phyloP scores from a whole-genome alignment of 257 asterid species.

The Striga asiatica region DNA sequence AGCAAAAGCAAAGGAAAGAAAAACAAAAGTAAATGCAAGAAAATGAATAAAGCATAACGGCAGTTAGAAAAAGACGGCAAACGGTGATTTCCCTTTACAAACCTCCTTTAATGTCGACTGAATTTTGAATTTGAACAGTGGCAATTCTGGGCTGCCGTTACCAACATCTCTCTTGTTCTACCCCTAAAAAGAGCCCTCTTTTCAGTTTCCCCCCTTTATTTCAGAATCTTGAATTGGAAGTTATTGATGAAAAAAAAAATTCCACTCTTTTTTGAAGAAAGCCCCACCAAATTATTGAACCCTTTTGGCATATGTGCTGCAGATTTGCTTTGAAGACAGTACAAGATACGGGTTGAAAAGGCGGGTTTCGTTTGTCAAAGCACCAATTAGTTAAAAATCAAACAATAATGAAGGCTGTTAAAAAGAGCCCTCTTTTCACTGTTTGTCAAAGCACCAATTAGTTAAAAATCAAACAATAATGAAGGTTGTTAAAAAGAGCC shows the following conservation, averaged over 20 bases:
- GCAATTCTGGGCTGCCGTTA: slow-evolving; percentile 32
- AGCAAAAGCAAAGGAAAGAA: background rate
- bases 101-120: slow-evolving; percentile 34
- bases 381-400: slow-evolving; percentile 15
- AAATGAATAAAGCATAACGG: slow-evolving; percentile 28
- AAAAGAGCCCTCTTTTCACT: no score
- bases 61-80: slow-evolving; percentile 35
- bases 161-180: slow-evolving; percentile 33
- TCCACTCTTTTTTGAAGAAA: background rate
- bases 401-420: slow-evolving; percentile 9
- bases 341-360: background rate
- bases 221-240: slow-evolving; percentile 24
- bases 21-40: slow-evolving; percentile 11
- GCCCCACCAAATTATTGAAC: background rate
- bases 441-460: slow-evolving; percentile 14
- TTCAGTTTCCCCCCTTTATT: slow-evolving; percentile 5
- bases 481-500: slow-evolving; percentile 10
- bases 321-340: background rate
- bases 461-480: slow-evolving; percentile 12
- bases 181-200: slow-evolving; percentile 11
- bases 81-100: slow-evolving; percentile 23
- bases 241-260: slow-evolving; percentile 9
- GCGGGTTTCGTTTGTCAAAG: slow-evolving; percentile 15
- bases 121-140: slow-evolving; percentile 55
- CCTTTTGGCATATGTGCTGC: slow-evolving; percentile 8